Base-by-base conservation (phyloP, 208 protist genomes). In the Novymonas esmeraldas region DNA sequence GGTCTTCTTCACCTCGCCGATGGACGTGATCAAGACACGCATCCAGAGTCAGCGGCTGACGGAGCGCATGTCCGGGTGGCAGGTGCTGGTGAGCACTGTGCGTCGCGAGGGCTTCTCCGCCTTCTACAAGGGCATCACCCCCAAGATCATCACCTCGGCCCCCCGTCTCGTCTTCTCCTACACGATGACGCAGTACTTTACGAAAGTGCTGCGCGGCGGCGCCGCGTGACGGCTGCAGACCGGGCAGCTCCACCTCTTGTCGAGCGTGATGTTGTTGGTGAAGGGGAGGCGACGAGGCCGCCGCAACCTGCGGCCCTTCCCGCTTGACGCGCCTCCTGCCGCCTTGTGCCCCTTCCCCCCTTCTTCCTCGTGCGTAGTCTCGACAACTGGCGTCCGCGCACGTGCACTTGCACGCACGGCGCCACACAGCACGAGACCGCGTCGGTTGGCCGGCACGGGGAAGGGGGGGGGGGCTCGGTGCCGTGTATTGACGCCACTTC, bases 11-110 rank as follows among this genome's bases (percentile, higher is more conserved):
- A 85, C 82, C 13, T 84, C 75, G 22, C 89, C 89, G 33, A 81
- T 92, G 64, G 89, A 94, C 69, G 85, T 94, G n/a, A 61, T 94
- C 41, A 94, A 94, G 78, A 94, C 89, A 1, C 85, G 86, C 28
- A 89, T 94, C 73, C 89, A 94, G 77, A 82, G 71, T 34, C 78
- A 90, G 62, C 54, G 57, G 31, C 70, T 89, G 39, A 64, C 69
- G 31, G 79, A 88, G 44, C 60, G 59, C 20, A 70, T 76, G 42
- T 85, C 79, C 2, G 90, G 85, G 2, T 73, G 71, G 69, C 76
- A 79, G 60, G 70, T 93, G 42, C 58, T 93, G 18, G 68, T 16
- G 28, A 56, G 80, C 6, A 89, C 87, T 14, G 28, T 93, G 45
- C 41, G 61, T 38, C 51, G 24, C 0, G 90, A 95, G 52, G 90